phyloP scores from a whole-genome alignment of 805 yeast genomes.

The Candida xiaguanensis region DNA sequence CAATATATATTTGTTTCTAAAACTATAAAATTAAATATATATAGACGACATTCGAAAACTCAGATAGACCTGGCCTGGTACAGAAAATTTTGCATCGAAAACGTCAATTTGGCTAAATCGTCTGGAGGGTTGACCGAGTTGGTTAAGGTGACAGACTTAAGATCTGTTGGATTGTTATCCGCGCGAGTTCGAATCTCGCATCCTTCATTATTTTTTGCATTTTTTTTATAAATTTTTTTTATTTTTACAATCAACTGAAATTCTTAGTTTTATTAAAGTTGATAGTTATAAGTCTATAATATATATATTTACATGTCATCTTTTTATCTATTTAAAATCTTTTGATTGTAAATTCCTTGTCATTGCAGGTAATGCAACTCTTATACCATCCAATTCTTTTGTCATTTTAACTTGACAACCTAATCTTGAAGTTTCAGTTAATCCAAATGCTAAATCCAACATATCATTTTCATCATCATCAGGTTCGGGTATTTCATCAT shows the following conservation, averaged over 20 bases:
- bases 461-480: conserved; percentile 97
- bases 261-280: background rate
- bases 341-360: conserved; percentile 84
- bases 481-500: conserved; percentile 90
- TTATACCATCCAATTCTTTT: conserved; percentile 85
- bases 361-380: conserved; percentile 97
- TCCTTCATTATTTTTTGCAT: conserved; percentile 39
- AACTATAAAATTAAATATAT: too few relatives aligned
- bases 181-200: conserved; percentile 56
- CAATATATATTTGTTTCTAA: too few relatives aligned
- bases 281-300: too few relatives aligned
- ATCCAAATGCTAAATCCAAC: conserved; percentile 95
- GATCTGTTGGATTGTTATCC: conserved; percentile 17
- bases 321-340: conserved; percentile 52
- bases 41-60: too few relatives aligned
- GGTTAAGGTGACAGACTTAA: conserved; percentile 7
- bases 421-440: conserved; percentile 92
- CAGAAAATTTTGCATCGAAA: too few relatives aligned
- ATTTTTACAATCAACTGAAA: background rate
- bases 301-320: conserved; percentile 1
- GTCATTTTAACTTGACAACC: conserved; percentile 93
- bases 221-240: background rate
- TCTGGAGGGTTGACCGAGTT: conserved; percentile 7
- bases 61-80: too few relatives aligned
- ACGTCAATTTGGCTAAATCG: background rate